Evolutionary conservation across 331 rosid genomes (phyloP).

Genomic region (Stylosanthes scabra): DNA sequence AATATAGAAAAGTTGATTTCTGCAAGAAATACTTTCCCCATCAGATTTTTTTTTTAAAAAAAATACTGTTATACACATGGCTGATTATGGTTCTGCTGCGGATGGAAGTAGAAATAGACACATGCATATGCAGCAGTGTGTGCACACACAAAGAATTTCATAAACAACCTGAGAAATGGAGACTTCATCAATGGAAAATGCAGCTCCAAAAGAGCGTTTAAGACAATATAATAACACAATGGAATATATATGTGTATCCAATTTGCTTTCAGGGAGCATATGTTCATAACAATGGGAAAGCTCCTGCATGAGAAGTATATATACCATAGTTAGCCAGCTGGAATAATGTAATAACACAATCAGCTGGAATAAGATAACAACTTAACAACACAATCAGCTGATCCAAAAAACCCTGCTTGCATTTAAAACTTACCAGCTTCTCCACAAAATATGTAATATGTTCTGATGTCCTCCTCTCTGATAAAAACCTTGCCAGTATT

Average conservation of each 20-base stretch:
- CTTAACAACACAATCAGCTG: conserved; percentile 19
- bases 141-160: conserved; percentile 24
- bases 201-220: conserved; percentile 47
- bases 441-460: conserved; percentile 48
- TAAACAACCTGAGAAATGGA: conserved; percentile 67
- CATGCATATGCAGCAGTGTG: not conserved
- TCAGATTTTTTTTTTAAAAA: conserved; percentile 23
- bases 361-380: conserved; percentile 29
- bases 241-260: conserved; percentile 81
- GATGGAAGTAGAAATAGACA: conserved; percentile 26
- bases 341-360: conserved; percentile 1
- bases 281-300: conserved; percentile 69
- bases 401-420: conserved; percentile 33
- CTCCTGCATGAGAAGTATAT: conserved; percentile 58
- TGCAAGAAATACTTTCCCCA: conserved; percentile 17
- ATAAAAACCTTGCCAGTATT: conserved; percentile 53
- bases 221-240: conserved; percentile 67
- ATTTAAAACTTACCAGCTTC: conserved; percentile 59
- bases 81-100: conserved; percentile 23
- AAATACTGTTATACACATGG: conserved; percentile 1
- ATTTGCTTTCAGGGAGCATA: conserved; percentile 66
- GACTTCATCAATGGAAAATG: conserved; percentile 55
- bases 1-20: conserved; percentile 23
- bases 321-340: conserved; percentile 42
- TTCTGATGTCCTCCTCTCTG: conserved; percentile 43